A percentile compares a stretch with the other conserved stretches of the same genome.
Conservation (phyloP, 2,329 filamentous ascomycete species). For the Septoria petroselini region DNA sequence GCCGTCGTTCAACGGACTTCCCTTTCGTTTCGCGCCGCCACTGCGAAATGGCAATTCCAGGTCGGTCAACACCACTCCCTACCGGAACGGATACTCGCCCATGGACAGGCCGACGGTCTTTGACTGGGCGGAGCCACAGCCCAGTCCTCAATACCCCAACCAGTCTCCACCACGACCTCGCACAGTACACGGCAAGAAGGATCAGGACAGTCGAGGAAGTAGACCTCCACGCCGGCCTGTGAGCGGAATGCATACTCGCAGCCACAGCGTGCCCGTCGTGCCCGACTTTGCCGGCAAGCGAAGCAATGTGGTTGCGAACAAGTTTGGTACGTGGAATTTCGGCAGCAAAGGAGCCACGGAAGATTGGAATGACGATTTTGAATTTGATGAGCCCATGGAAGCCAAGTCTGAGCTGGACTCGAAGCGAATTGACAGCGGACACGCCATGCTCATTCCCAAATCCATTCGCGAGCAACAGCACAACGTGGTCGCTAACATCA, state of each 20-base stretch:
- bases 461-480: constrained; percentile 78
- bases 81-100: constrained; percentile 38
- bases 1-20: constrained; percentile 16
- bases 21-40: constrained; percentile 30
- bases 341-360: constrained; percentile 77
- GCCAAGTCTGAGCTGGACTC: constrained; percentile 35
- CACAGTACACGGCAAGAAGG: constrained; percentile 74
- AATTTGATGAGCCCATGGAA: constrained; percentile 57
- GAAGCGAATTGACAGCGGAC: constrained; percentile 45
- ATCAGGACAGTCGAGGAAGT: constrained; percentile 67
- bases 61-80: constrained; percentile 39
- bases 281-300: constrained; percentile 58
- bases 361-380: constrained; percentile 88
- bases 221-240: constrained; percentile 65
- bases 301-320: constrained; percentile 57
- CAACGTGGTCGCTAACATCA: constrained; percentile 77
- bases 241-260: constrained; percentile 69
- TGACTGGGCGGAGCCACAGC: constrained; percentile 61
- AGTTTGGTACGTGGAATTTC: constrained; percentile 79
- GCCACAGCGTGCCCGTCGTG: constrained; percentile 72
- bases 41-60: constrained; percentile 29
- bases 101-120: constrained; percentile 62
- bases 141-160: constrained; percentile 60
- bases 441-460: constrained; percentile 68
- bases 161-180: constrained; percentile 63